Evolutionary conservation across 139 green algal species (phyloP).

Genomic region (Volvox africanus): DNA sequence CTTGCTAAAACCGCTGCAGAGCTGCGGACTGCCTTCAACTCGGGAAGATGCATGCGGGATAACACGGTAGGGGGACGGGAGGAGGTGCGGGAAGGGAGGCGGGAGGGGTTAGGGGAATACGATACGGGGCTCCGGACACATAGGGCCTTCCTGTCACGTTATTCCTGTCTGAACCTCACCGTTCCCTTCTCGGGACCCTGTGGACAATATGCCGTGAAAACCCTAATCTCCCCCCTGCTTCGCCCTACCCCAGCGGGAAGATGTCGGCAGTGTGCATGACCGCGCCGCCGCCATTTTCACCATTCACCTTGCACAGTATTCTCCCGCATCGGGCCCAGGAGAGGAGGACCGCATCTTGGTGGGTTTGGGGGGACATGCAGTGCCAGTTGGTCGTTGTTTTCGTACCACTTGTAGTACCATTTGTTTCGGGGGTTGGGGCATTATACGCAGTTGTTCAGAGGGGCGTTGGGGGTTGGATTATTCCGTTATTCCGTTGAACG

Average conservation of each 20-base stretch:
- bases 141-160: too few species aligned
- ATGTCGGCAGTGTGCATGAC: constrained; percentile 75
- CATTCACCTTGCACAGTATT: constrained; percentile 72
- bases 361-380: neutral
- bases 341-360: constrained; percentile 76
- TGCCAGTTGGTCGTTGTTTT: too few species aligned
- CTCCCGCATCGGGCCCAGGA: constrained; percentile 62
- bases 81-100: neutral
- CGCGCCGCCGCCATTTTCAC: constrained; percentile 68
- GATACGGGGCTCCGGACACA: too few species aligned
- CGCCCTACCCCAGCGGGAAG: constrained; percentile 42
- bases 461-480: too few species aligned
- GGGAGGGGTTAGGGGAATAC: neutral
- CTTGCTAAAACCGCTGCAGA: constrained; percentile 56
- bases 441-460: too few species aligned
- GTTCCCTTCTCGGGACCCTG: too few species aligned
- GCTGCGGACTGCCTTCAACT: constrained; percentile 61
- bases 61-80: constrained; percentile 34
- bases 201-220: too few species aligned
- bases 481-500: too few species aligned
- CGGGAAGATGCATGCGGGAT: constrained; percentile 56
- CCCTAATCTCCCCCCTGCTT: too few species aligned
- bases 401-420: too few species aligned
- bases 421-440: too few species aligned
- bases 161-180: too few species aligned